Base-by-base conservation (phyloP, 495 filamentous ascomycete species). In the Stereocaulon alpinum region DNA sequence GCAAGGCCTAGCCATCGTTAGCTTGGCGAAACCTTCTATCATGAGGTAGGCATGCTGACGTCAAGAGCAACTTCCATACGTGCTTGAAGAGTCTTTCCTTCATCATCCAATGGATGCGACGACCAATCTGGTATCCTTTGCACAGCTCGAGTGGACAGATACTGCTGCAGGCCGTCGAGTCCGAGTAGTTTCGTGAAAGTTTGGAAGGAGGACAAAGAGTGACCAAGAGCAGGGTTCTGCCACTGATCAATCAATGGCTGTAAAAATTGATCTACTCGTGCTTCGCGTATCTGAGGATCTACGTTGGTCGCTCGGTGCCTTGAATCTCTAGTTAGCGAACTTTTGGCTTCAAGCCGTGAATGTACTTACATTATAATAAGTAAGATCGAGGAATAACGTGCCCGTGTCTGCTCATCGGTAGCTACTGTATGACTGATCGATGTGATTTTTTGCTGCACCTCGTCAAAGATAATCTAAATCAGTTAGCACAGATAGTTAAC, bases 121-220 rank as follows among this genome's bases (percentile, higher is more conserved):
- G 89, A 84, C 89, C 95, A 99, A 64, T 99, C 89, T 59, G 79
- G 72, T 27, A 95, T 76, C 57, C 86, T 78, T 54, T 93, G 83
- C 50, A 92, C 87, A 34, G 83, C 79, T 58, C 83, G 82, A 42
- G 77, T 74, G 27, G 81, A 78, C 63, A 96, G 75, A 69, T 95
- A 97, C 34, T 86, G 81, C 44, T 88, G 86, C 11, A 92, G 84
- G 57, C 82, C 85, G 62, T 86, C 84, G 44, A 97, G 73, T 14
- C 86, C 89, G 55, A 96, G 75, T 42, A 94, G 74, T 43, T 82
- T 73, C 66, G 87, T 92, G 67, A 97, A 97, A 0, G 82, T 82
- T 40, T 80, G 76, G 61, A 94, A 93, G 5, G 82, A 84, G n/a
- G 79, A 81, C 17, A 92, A 73, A n/a, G 84, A 76, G 29, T 79